Evolutionary conservation across 768 basidiomycete species (phyloP).

Genomic region (Hemileccinum impolitum): DNA sequence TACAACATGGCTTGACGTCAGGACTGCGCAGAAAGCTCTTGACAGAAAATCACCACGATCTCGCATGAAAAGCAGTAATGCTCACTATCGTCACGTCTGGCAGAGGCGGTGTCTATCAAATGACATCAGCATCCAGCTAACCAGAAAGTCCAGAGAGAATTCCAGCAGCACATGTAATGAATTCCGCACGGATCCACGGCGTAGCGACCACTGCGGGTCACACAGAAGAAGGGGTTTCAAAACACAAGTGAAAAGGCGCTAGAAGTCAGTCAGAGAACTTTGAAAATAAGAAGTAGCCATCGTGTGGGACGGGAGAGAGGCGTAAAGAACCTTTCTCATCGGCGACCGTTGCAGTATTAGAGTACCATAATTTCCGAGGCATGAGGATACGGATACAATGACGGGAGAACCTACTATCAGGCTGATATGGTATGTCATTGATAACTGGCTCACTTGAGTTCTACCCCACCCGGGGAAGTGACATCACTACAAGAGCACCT

Average conservation of each 20-base stretch:
- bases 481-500: constrained; percentile 12
- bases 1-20: constrained; percentile 23
- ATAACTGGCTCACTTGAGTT: constrained; percentile 5
- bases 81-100: constrained; percentile 8
- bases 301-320: constrained; percentile 4
- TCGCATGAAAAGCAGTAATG: neutral
- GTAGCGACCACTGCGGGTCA: constrained; percentile 8
- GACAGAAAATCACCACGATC: constrained; percentile 10
- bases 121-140: constrained; percentile 21
- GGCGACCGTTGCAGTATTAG: constrained; percentile 7
- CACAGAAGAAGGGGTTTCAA: constrained; percentile 8
- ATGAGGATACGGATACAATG: constrained; percentile 21
- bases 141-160: constrained; percentile 14
- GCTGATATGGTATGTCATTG: constrained; percentile 6
- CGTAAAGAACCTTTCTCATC: constrained; percentile 11
- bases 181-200: constrained; percentile 13
- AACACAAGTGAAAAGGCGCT: constrained; percentile 2
- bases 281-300: constrained; percentile 8
- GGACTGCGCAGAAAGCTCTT: constrained; percentile 18
- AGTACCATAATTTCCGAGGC: constrained; percentile 26
- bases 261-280: constrained; percentile 9
- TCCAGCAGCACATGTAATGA: constrained; percentile 11
- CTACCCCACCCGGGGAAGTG: constrained; percentile 11
- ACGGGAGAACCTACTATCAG: constrained; percentile 8
- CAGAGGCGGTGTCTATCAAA: constrained; percentile 19